A percentile compares a stretch with the other conserved stretches of the same genome.
phyloP scores from a whole-genome alignment of 306 rosid genomes.

The Acacia melanoxylon region DNA sequence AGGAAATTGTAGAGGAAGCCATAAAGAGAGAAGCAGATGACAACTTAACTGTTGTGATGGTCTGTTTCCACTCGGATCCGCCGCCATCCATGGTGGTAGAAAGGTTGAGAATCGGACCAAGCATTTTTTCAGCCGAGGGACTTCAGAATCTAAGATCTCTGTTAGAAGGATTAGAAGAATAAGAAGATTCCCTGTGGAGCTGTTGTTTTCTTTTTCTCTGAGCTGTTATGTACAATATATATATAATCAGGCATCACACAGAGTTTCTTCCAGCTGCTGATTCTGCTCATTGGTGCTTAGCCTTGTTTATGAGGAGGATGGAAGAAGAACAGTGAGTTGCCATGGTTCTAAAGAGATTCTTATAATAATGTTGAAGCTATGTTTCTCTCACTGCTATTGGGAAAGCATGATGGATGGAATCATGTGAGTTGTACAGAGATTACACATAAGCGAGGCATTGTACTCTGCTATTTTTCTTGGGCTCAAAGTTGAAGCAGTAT shows the following conservation, averaged over 20 bases:
- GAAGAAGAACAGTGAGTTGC: slow-evolving; percentile 10
- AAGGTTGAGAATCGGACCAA: slow-evolving; percentile 52
- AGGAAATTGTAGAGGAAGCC: slow-evolving; percentile 66
- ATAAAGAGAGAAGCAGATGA: slow-evolving; percentile 49
- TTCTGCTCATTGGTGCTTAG: neutral
- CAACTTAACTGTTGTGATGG: slow-evolving; percentile 61
- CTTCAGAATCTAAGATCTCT: slow-evolving; percentile 54
- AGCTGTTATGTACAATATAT: neutral
- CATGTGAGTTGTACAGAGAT: slow-evolving; percentile 27
- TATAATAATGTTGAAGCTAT: neutral
- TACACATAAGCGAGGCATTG: slow-evolving; percentile 19
- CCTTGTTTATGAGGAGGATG: slow-evolving; percentile 27
- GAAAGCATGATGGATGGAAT: slow-evolving; percentile 21
- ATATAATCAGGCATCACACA: slow-evolving; percentile 22
- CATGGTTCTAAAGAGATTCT: slow-evolving; percentile 11
- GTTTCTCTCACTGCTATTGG: neutral
- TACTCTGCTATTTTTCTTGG: slow-evolving; percentile 21
- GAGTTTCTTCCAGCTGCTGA: slow-evolving; percentile 17
- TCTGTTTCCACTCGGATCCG: slow-evolving; percentile 59
- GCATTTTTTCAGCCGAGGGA: slow-evolving; percentile 72
- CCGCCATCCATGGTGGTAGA: slow-evolving; percentile 49
- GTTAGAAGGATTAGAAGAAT: slow-evolving; percentile 44
- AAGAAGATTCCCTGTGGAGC: slow-evolving; percentile 6
- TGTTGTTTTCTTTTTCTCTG: neutral
- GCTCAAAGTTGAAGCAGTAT: neutral